phyloP scores from a whole-genome alignment of 2,329 filamentous ascomycete species.

The Neocucurbitaria cava region DNA sequence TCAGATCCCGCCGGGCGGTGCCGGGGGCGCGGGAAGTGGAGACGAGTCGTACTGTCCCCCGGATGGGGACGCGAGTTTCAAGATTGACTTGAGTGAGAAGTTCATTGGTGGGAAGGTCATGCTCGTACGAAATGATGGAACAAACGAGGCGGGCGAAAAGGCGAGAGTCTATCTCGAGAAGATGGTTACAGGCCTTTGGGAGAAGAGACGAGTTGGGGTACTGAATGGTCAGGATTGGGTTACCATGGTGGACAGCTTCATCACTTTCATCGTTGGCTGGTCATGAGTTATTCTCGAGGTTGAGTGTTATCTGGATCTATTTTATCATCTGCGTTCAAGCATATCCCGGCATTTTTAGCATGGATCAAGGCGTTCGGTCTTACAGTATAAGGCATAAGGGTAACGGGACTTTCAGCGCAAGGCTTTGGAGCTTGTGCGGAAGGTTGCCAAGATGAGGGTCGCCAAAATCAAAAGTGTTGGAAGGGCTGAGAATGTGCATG shows the following conservation, averaged over 20 bases:
- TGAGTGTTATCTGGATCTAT: not conserved
- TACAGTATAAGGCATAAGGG: not conserved
- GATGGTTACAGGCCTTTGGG: slow-evolving; percentile 40
- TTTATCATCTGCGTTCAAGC: slow-evolving; percentile 12
- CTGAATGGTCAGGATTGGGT: slow-evolving; percentile 47
- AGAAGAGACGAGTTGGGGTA: slow-evolving; percentile 38
- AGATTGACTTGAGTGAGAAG: slow-evolving; percentile 48
- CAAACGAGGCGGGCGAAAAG: slow-evolving; percentile 35
- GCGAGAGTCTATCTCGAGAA: slow-evolving; percentile 29
- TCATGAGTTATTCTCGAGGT: slow-evolving; percentile 3
- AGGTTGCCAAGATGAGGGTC: not conserved
- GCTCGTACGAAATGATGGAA: slow-evolving; percentile 45
- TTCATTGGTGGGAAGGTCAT: slow-evolving; percentile 38
- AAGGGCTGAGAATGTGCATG: not conserved
- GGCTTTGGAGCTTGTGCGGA: not conserved
- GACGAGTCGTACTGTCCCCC: slow-evolving; percentile 38
- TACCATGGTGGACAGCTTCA: slow-evolving; percentile 43
- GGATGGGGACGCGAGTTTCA: slow-evolving; percentile 48
- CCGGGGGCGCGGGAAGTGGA: slow-evolving; percentile 7
- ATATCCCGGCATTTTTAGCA: slow-evolving; percentile 10
- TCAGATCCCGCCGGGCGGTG: slow-evolving; percentile 20
- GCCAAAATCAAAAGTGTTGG: not conserved
- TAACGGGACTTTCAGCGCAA: not conserved
- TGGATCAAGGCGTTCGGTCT: slow-evolving; percentile 3
- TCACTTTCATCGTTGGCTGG: slow-evolving; percentile 42